A percentile compares a stretch with the other conserved stretches of the same genome.
These are phyloP conservation scores for Yamagishiella unicocca DNA, from an alignment of 139 green algal species.

Conservation along the genomic window DNA sequence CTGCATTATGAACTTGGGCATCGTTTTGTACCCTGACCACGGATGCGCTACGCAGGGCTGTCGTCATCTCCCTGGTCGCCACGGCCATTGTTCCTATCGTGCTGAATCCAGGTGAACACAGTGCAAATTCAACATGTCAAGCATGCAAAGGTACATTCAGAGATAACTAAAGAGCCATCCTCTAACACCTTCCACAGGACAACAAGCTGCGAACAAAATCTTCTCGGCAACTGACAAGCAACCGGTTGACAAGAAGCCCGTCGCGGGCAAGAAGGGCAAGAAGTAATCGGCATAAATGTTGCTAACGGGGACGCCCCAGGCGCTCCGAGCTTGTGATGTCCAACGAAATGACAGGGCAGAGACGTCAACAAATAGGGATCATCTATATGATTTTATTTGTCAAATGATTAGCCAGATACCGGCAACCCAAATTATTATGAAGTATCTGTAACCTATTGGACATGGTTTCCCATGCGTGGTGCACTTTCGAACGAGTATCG, in stretches of 20 bases:
- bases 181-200: background rate
- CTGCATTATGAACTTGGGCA: background rate
- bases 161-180: background rate
- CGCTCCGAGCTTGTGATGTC: too few relatives aligned
- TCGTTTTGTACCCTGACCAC: background rate
- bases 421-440: too few relatives aligned
- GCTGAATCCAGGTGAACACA: slow-evolving; percentile 2
- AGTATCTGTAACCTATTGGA: too few relatives aligned
- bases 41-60: background rate
- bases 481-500: too few relatives aligned
- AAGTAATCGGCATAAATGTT: slow-evolving; percentile 14
- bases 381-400: too few relatives aligned
- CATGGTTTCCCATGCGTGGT: too few relatives aligned
- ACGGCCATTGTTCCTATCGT: slow-evolving; percentile 7
- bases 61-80: background rate
- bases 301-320: too few relatives aligned
- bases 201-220: slow-evolving; percentile 32
- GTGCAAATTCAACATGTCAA: too few relatives aligned
- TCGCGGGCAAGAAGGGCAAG: slow-evolving; percentile 29
- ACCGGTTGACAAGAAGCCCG: slow-evolving; percentile 21
- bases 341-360: too few relatives aligned
- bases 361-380: too few relatives aligned
- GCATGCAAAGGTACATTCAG: too few relatives aligned
- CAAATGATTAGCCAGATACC: too few relatives aligned
- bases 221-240: slow-evolving; percentile 17